A percentile compares a stretch with the other conserved stretches of the same genome.
Evolutionary conservation across 1,284 basidiomycete genomes (phyloP).

Genomic region (Malassezia yamatoensis): DNA sequence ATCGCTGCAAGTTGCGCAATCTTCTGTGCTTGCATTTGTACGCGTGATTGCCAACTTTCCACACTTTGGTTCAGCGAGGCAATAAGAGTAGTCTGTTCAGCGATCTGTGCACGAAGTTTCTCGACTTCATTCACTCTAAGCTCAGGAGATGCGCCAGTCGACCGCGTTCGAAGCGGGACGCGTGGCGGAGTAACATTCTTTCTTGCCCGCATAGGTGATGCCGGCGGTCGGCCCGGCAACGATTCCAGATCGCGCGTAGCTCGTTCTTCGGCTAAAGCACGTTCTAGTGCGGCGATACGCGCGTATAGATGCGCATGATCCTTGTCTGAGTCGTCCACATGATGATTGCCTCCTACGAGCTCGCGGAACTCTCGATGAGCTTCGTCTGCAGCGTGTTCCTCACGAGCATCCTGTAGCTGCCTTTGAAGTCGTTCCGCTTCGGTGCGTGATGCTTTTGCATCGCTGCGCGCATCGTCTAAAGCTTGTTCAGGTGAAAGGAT

Average conservation of each 20-base stretch:
- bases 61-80: slow-evolving; percentile 8
- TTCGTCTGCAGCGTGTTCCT: slow-evolving; percentile 16
- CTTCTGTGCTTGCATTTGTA: slow-evolving; percentile 12
- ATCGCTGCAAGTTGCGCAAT: slow-evolving; percentile 12
- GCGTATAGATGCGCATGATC: slow-evolving; percentile 13
- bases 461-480: slow-evolving; percentile 12
- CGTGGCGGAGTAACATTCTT: slow-evolving; percentile 9
- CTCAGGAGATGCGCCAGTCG: slow-evolving; percentile 2
- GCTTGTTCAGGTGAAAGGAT: neutral
- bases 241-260: slow-evolving; percentile 16
- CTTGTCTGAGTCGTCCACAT: neutral
- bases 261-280: slow-evolving; percentile 13
- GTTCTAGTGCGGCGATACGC: slow-evolving; percentile 14
- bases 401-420: slow-evolving; percentile 13
- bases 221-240: slow-evolving; percentile 15
- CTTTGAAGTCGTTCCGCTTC: neutral
- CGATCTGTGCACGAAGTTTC: neutral
- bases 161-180: slow-evolving; percentile 15
- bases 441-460: neutral
- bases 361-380: slow-evolving; percentile 19
- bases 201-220: slow-evolving; percentile 14
- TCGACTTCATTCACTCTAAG: neutral
- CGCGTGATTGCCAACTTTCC: slow-evolving; percentile 10
- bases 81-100: slow-evolving; percentile 7
- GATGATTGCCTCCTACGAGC: slow-evolving; percentile 1